These are phyloP conservation scores for Penicillium corylophilum DNA, from an alignment of 2,329 filamentous ascomycete genomes.

Conservation along the genomic window DNA sequence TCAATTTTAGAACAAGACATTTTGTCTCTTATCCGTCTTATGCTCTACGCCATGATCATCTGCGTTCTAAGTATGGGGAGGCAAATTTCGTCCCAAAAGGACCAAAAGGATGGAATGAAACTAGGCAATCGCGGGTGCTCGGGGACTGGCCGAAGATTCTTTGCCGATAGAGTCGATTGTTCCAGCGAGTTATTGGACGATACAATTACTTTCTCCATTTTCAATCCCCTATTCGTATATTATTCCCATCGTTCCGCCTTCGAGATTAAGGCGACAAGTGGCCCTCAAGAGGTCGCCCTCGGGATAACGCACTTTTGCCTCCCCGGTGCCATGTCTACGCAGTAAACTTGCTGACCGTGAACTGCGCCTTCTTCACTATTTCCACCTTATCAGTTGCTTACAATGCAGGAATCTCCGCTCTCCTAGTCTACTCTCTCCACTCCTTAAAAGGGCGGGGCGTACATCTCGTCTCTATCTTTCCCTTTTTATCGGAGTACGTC, in stretches of 20 bases:
- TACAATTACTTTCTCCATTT: background rate
- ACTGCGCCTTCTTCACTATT: background rate
- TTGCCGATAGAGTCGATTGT: background rate
- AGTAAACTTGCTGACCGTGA: background rate
- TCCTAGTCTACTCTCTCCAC: constrained; percentile 9
- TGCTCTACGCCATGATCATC: background rate
- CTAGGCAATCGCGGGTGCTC: background rate
- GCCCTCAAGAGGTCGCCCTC: background rate
- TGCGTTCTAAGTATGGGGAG: background rate
- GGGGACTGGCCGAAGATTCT: background rate
- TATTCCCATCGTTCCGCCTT: no score
- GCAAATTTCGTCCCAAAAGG: background rate
- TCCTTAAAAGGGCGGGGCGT: constrained; percentile 9
- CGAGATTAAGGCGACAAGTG: background rate
- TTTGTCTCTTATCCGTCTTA: background rate
- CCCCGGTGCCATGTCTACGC: background rate
- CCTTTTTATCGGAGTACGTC: constrained; percentile 1
- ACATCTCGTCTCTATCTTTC: background rate
- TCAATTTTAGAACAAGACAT: background rate
- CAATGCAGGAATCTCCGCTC: constrained; percentile 8
- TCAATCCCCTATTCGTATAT: background rate
- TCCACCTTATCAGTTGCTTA: background rate
- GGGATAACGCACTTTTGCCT: background rate
- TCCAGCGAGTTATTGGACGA: background rate
- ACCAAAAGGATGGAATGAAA: background rate